Percentiles rank a stretch among this genome's conserved stretches.
phyloP scores from a whole-genome alignment of 1,139 yeast genomes.

The Chernovozyma sophiae-reginae region DNA sequence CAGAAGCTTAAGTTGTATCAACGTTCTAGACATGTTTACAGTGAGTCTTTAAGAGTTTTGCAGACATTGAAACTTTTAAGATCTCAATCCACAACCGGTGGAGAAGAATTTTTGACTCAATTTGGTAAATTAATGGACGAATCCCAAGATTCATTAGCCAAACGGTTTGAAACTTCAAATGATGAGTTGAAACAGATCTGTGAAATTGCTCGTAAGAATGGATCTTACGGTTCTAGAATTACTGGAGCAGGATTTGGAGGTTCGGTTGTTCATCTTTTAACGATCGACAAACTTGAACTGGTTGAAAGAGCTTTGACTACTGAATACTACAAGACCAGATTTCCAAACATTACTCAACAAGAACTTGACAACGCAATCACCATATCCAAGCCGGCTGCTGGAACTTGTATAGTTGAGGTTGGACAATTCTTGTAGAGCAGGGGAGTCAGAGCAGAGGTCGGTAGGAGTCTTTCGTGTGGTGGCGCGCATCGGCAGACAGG shows the following conservation, averaged over 20 bases:
- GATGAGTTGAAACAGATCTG: constrained; percentile 52
- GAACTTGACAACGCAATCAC: constrained; percentile 52
- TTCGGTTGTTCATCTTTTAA: constrained; percentile 61
- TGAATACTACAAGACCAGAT: constrained; percentile 47
- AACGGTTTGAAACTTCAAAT: constrained; percentile 52
- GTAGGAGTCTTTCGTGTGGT: background rate
- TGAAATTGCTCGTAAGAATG: constrained; percentile 48
- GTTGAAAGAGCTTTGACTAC: constrained; percentile 45
- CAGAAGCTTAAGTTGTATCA: constrained; percentile 52
- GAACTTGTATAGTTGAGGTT: constrained; percentile 42
- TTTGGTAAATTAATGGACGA: constrained; percentile 59
- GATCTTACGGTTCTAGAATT: constrained; percentile 63
- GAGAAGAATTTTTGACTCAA: constrained; percentile 24
- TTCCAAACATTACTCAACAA: constrained; percentile 42
- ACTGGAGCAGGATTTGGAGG: constrained; percentile 89
- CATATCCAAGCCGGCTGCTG: constrained; percentile 56
- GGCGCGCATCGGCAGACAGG: no score
- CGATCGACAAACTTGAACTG: constrained; percentile 37
- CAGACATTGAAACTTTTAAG: constrained; percentile 42
- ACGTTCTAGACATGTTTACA: constrained; percentile 60
- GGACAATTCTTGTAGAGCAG: background rate
- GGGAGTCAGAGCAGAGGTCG: no score
- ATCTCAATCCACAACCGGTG: constrained; percentile 11
- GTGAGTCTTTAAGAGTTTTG: constrained; percentile 61
- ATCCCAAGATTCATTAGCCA: constrained; percentile 52